Base-by-base conservation (phyloP, 352 stramenopile species). In the Pythium pyrilobum region DNA sequence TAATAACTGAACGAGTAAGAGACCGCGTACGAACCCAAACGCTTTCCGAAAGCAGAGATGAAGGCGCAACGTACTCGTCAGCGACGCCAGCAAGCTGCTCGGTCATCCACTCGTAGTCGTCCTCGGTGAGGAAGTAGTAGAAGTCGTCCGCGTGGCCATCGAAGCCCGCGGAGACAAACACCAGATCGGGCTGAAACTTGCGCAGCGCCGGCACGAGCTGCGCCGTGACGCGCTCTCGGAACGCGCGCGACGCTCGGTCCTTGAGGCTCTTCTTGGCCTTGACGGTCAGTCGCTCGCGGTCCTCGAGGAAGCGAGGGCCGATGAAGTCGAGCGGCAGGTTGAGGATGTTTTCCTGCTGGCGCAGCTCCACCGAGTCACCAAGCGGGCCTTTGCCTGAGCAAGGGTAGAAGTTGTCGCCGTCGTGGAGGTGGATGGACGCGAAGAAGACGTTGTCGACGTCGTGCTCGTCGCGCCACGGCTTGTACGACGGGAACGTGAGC, bases 51-150 rank as follows among this genome's bases (percentile, higher is more conserved):
- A n/a, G n/a, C n/a, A 12, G 5, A 48, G 7, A 56, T 9, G n/a
- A 46, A 27, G 15, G 34, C 27, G 29, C 4, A 5, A 76, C 71
- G 27, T 91, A 98, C 72, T 96, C 91, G 62, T 97, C 85, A 2
- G 92, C 91, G 59, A 98, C 81, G 47, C 89, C 72, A 34, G 85
- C 64, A 47, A 98, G 75, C 67, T 92, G 68, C 28, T 81, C 71
- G 13, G 87, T 93, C 50, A 91, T 66, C 85, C 84, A 96, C 20
- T 61, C 66, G 66, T 95, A 96, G 71, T 97, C 89, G 48, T 92
- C 75, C 31, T 89, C 68, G 48, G 65, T 89, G 16, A 97, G 66
- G 42, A 68, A 82, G 39, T 87, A 82, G 66, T 86, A 84, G 45
- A 83, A 82, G 23, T 88, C 77, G 34, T 88, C 69, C 8, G 72